Conservation (phyloP, 371 early-diverging fungal genomes). For the Smittium culicis region DNA sequence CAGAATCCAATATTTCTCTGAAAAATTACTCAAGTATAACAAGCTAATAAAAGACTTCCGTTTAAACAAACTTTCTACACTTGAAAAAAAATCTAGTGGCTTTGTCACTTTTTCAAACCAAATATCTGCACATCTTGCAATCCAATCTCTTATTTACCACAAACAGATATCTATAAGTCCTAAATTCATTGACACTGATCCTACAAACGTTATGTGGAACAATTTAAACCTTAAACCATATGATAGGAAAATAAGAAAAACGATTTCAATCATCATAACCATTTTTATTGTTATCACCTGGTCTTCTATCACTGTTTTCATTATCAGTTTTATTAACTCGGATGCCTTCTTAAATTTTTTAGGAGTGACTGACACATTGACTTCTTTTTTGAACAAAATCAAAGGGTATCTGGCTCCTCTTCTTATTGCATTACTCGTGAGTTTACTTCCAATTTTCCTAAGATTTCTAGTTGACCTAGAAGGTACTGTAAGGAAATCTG, state of each 20-base stretch:
- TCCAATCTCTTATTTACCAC: constrained; percentile 51
- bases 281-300: constrained; percentile 50
- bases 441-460: constrained; percentile 54
- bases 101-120: constrained; percentile 71
- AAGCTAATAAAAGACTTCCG: neutral
- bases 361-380: neutral
- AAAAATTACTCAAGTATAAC: neutral
- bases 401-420: constrained; percentile 67
- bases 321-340: constrained; percentile 46
- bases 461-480: constrained; percentile 47
- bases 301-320: constrained; percentile 48
- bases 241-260: constrained; percentile 40
- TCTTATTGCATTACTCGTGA: constrained; percentile 52
- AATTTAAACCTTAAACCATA: constrained; percentile 51
- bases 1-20: neutral
- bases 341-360: neutral
- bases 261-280: constrained; percentile 35
- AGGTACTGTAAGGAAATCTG: constrained; percentile 47
- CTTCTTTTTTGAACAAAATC: constrained; percentile 33
- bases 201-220: constrained; percentile 69
- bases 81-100: constrained; percentile 41
- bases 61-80: neutral
- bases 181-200: constrained; percentile 47
- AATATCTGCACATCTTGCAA: constrained; percentile 71
- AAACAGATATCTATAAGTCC: constrained; percentile 50